phyloP scores from a whole-genome alignment of 2,329 filamentous ascomycete species.

The Colletotrichum coccodes region DNA sequence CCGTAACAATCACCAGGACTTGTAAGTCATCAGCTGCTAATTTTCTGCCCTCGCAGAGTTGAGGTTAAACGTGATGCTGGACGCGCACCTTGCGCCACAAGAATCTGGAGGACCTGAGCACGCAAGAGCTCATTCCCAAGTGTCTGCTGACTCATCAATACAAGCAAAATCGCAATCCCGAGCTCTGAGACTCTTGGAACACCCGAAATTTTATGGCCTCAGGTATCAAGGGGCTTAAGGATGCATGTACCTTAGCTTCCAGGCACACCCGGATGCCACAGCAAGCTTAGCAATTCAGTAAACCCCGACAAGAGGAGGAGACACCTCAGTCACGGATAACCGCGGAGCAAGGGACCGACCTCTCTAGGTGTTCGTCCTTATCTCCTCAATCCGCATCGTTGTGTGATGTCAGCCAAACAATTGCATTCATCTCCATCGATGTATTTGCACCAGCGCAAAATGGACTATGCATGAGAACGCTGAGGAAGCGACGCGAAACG shows the following conservation, averaged over 20 bases:
- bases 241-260: constrained; percentile 5
- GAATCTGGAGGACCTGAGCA: neutral
- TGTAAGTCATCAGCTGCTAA: neutral
- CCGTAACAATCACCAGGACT: neutral
- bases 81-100: neutral
- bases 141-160: constrained; percentile 14
- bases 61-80: neutral
- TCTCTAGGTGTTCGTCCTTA: no score
- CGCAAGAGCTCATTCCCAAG: neutral
- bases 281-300: neutral
- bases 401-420: neutral
- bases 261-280: constrained; percentile 8
- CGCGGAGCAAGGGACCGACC: neutral
- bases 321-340: neutral
- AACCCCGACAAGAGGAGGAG: neutral
- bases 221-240: constrained; percentile 13
- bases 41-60: neutral
- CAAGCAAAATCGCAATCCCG: neutral
- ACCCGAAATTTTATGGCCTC: constrained; percentile 22
- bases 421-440: neutral
- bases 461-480: neutral
- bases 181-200: constrained; percentile 10
- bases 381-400: neutral
- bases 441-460: neutral
- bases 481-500: constrained; percentile 8